Conservation (phyloP, 306 rosid genomes). For the Quercus aquifolioides region DNA sequence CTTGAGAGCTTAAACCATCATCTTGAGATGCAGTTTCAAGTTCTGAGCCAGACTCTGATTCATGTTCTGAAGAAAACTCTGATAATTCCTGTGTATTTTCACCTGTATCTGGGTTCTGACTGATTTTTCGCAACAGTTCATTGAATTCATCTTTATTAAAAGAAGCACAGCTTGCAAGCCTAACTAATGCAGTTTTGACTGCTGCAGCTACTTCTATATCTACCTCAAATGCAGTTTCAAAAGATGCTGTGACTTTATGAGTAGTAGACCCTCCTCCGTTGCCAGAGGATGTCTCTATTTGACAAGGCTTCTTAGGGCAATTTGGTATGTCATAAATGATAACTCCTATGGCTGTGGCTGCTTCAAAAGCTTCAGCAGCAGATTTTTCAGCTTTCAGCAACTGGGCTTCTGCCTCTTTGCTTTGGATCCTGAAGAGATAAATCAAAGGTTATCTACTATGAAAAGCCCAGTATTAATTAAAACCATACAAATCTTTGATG, state of each 20-base stretch:
- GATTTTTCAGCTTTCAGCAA: slow-evolving; percentile 55
- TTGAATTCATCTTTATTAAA: slow-evolving; percentile 65
- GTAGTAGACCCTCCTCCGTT: slow-evolving; percentile 59
- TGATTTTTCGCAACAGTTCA: slow-evolving; percentile 70
- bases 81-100: slow-evolving; percentile 41
- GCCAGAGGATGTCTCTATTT: slow-evolving; percentile 57
- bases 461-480: slow-evolving; percentile 1
- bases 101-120: slow-evolving; percentile 72
- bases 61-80: slow-evolving; percentile 56
- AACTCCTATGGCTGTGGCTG: slow-evolving; percentile 77
- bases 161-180: slow-evolving; percentile 72
- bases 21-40: slow-evolving; percentile 36
- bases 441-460: not conserved
- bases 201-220: slow-evolving; percentile 91
- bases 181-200: slow-evolving; percentile 70
- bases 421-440: slow-evolving; percentile 60
- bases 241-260: slow-evolving; percentile 76
- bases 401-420: slow-evolving; percentile 70
- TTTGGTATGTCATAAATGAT: slow-evolving; percentile 81
- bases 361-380: slow-evolving; percentile 80
- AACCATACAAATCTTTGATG: not conserved
- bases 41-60: slow-evolving; percentile 55
- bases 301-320: slow-evolving; percentile 60
- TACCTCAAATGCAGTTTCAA: slow-evolving; percentile 91
- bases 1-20: slow-evolving; percentile 30